Evolutionary conservation across 2,329 filamentous ascomycete species (phyloP).

Genomic region (Colletotrichum sp.): DNA sequence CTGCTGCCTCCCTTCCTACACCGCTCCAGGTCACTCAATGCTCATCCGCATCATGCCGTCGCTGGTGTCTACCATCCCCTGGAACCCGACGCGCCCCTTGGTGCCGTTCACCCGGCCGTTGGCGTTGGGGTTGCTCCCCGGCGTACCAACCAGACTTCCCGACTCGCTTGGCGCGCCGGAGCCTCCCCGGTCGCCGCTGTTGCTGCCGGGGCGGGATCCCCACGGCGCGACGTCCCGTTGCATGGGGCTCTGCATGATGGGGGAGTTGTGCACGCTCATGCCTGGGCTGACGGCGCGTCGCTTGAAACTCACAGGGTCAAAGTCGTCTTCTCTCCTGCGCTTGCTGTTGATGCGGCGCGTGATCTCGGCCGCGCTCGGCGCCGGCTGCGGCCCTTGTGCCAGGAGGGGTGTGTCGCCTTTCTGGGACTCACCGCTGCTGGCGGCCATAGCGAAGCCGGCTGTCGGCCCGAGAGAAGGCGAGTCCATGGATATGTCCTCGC

Average conservation of each 20-base stretch:
- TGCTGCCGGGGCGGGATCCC: constrained; percentile 73
- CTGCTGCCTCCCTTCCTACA: not conserved
- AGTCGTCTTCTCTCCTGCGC: constrained; percentile 88
- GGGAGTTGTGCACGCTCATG: constrained; percentile 89
- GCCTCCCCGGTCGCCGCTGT: constrained; percentile 56
- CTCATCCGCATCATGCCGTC: constrained; percentile 97
- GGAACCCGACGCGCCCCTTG: constrained; percentile 75
- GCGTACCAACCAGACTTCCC: constrained; percentile 40
- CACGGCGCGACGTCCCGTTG: constrained; percentile 74
- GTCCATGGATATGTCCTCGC: constrained; percentile 77
- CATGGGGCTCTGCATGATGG: constrained; percentile 83
- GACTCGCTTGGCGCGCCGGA: constrained; percentile 58
- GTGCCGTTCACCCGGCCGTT: constrained; percentile 53
- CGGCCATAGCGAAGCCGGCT: constrained; percentile 33
- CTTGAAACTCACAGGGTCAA: constrained; percentile 88
- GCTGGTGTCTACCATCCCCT: constrained; percentile 95
- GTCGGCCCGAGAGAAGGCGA: constrained; percentile 58
- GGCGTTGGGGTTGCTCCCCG: constrained; percentile 31
- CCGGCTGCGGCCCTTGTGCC: constrained; percentile 36
- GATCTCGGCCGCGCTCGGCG: constrained; percentile 74
- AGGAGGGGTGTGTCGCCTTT: constrained; percentile 43
- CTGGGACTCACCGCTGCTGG: constrained; percentile 22
- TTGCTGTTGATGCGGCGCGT: constrained; percentile 81
- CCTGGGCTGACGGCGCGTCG: constrained; percentile 89
- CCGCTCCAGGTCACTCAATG: constrained; percentile 68